A percentile compares a stretch with the other conserved stretches of the same genome.
Conservation (phyloP, 148 eudicot genomes). For the Rhododendron mucronatum region DNA sequence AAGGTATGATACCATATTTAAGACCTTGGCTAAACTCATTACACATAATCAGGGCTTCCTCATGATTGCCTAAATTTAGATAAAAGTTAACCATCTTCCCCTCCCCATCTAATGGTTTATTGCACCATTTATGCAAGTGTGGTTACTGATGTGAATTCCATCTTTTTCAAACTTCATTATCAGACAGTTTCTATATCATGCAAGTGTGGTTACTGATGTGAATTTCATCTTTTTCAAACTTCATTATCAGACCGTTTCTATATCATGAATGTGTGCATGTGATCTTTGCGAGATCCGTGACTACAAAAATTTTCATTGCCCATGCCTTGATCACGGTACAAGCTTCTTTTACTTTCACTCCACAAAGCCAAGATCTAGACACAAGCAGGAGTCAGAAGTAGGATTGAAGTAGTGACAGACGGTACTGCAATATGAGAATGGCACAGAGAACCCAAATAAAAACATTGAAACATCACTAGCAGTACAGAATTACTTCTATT, state of each 20-base stretch:
- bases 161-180: neutral
- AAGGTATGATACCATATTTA: too few relatives aligned
- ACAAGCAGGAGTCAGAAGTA: neutral
- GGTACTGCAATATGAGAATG: neutral
- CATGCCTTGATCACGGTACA: neutral
- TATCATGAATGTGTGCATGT: neutral
- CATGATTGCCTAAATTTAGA: neutral
- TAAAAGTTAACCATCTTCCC: too few relatives aligned
- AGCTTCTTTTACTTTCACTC: neutral
- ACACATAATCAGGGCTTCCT: neutral
- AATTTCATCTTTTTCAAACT: neutral
- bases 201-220: neutral
- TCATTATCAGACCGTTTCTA: neutral
- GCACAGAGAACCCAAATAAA: neutral
- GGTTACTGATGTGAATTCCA: neutral
- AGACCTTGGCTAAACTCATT: too few relatives aligned
- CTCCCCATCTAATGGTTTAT: neutral
- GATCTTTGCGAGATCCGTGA: neutral
- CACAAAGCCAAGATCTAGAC: neutral
- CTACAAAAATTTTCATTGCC: neutral
- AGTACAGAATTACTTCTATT: neutral
- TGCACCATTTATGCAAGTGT: neutral
- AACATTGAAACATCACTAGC: neutral
- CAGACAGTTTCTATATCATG: neutral
- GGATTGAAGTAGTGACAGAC: neutral